Percentiles rank a stretch among this genome's conserved stretches.
These are phyloP conservation scores for Lithospermum erythrorhizon DNA, from an alignment of 257 asterid species.

Conservation along the genomic window DNA sequence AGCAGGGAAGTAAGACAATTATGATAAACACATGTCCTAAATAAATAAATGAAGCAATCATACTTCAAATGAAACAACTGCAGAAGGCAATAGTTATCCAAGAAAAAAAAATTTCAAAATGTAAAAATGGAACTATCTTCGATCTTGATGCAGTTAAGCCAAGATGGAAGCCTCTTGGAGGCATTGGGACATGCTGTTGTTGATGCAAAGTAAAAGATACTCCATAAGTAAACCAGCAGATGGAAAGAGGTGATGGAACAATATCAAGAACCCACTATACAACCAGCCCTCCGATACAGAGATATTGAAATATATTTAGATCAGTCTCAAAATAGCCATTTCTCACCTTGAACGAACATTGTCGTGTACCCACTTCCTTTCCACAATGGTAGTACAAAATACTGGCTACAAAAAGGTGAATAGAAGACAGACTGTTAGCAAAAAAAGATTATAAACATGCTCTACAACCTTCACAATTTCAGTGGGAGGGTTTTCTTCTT, in stretches of 20 bases:
- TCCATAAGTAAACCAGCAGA: not conserved
- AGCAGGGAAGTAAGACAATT: no score
- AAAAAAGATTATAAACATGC: conserved; percentile 2
- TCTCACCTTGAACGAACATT: conserved; percentile 81
- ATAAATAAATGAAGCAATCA: no score
- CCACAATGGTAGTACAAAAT: conserved; percentile 89
- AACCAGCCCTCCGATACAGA: not conserved
- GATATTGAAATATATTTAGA: not conserved
- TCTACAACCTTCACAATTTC: no score
- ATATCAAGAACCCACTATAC: not conserved
- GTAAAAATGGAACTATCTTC: no score
- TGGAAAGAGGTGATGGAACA: not conserved
- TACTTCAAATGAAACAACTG: no score
- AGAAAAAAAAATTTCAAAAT: no score
- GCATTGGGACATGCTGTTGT: no score
- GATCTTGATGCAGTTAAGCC: no score
- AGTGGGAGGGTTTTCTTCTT: no score
- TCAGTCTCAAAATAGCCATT: not conserved
- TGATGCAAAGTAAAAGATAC: not conserved
- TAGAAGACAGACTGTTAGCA: conserved; percentile 8
- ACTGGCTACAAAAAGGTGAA: conserved; percentile 42
- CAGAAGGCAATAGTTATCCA: no score
- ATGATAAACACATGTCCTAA: no score
- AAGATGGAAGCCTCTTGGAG: no score
- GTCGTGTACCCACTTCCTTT: conserved; percentile 86